These are phyloP conservation scores for Fusarium sambucinum DNA, from an alignment of 2,329 filamentous ascomycete species.

Conservation along the genomic window DNA sequence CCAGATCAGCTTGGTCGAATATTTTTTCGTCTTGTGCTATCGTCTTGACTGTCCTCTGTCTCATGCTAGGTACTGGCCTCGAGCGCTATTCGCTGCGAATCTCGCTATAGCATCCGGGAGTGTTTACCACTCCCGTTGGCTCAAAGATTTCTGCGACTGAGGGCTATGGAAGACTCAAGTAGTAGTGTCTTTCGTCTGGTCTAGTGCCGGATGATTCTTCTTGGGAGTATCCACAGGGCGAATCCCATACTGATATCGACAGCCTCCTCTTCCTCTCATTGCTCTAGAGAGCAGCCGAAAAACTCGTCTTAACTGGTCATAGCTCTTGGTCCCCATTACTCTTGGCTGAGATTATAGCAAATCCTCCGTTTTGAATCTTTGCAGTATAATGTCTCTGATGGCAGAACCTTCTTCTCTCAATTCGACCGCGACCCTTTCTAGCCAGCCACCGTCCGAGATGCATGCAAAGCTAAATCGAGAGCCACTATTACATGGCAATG, in stretches of 20 bases:
- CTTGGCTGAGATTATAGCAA: constrained; percentile 39
- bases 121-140: constrained; percentile 53
- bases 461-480: constrained; percentile 36
- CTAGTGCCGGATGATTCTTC: constrained; percentile 50
- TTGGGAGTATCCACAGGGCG: constrained; percentile 49
- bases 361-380: constrained; percentile 44
- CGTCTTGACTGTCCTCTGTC: constrained; percentile 67
- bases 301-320: constrained; percentile 41
- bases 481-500: constrained; percentile 41
- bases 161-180: constrained; percentile 60
- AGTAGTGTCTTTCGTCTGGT: constrained; percentile 50
- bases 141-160: constrained; percentile 61
- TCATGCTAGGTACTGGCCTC: constrained; percentile 74
- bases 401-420: constrained; percentile 44
- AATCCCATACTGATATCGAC: constrained; percentile 43
- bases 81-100: constrained; percentile 70
- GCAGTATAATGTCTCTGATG: constrained; percentile 42
- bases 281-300: constrained; percentile 34
- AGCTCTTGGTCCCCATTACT: constrained; percentile 45
- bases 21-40: constrained; percentile 74
- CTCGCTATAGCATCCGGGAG: constrained; percentile 66
- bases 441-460: constrained; percentile 46
- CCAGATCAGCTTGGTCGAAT: constrained; percentile 61
- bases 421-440: constrained; percentile 47
- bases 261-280: constrained; percentile 47